Evolutionary conservation across 768 basidiomycete genomes (phyloP), one percentile per base, ranked within the genome.

Genomic region (Saitozyma sp.): DNA sequence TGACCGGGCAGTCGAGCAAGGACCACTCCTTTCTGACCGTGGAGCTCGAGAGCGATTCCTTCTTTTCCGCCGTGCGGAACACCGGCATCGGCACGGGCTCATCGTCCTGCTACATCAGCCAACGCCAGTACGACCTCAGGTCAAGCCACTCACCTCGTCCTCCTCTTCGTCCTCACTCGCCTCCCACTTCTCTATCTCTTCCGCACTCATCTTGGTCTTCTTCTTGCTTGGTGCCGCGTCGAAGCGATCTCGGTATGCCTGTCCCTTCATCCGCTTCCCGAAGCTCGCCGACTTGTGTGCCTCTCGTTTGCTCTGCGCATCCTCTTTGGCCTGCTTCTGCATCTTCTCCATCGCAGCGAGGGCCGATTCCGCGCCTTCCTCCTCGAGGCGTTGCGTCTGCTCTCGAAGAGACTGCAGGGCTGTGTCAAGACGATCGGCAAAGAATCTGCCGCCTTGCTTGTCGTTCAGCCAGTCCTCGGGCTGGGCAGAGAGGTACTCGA

Each of bases 351-450:
- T 88, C n/a, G 84, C 82, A 43, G 85, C 82, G 79, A 85, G 80
- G 10, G 89, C 90, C 0, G 83, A 84, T 1, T 78, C 74, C 0
- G 89, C 81, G 8, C 89, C 90, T 50, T 90, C 82, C 7, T 84
- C 83, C 63, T 85, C 84, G 16, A 97, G 80, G 7, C 84, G 83
- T 40, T 89, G 86, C 3, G 89, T 86, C 67, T 95, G 92, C 1
- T 73, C 78, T 69, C 83, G 82, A 43, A 95, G 80, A 1, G 84
- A 81, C 9, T 80, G 81, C 55, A 89, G 79, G 20, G 84, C 82
- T 49, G 85, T 83, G 17, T 89, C 86, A 19, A 95, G 82, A 39
- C 89, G 85, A n/a, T 88, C 87, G 56, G 89, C 87, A 83, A 94
- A 96, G 81, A 92, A 92, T 17, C 94, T 86, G 11, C 91, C 91